Conservation (phyloP, 495 filamentous ascomycete genomes). For the Neurospora sp. region DNA sequence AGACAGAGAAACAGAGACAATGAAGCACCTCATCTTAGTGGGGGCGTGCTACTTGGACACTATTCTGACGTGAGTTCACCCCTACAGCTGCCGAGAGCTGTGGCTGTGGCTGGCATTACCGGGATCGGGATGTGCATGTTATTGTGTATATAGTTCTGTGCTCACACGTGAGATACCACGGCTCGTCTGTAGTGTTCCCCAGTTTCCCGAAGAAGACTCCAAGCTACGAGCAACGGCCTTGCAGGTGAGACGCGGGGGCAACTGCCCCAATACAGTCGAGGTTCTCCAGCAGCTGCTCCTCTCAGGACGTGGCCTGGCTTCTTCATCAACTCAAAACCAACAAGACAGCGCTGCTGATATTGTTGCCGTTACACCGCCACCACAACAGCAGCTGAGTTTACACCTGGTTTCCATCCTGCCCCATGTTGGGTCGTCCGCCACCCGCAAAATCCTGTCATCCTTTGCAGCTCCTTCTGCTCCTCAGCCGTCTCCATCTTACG, state of each 20-base stretch:
- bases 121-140: neutral
- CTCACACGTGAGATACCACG: constrained; percentile 10
- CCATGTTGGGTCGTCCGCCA: constrained; percentile 21
- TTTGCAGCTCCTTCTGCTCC: constrained; percentile 19
- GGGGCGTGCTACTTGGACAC: constrained; percentile 62
- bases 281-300: constrained; percentile 52
- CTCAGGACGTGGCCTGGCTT: neutral
- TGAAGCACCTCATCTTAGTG: constrained; percentile 45
- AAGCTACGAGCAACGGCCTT: constrained; percentile 56
- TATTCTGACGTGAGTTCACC: constrained; percentile 47
- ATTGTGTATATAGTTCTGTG: constrained; percentile 6
- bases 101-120: neutral
- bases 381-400: constrained; percentile 9
- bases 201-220: constrained; percentile 59
- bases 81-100: neutral
- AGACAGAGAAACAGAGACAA: constrained; percentile 5
- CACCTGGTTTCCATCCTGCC: constrained; percentile 35
- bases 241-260: constrained; percentile 55
- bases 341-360: neutral
- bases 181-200: constrained; percentile 41
- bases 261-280: constrained; percentile 60
- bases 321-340: neutral
- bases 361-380: neutral
- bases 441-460: constrained; percentile 25
- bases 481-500: neutral